A percentile compares a stretch with the other conserved stretches of the same genome.
These are phyloP conservation scores for Micractinium conductrix DNA, from an alignment of 139 green algal genomes.

Conservation along the genomic window DNA sequence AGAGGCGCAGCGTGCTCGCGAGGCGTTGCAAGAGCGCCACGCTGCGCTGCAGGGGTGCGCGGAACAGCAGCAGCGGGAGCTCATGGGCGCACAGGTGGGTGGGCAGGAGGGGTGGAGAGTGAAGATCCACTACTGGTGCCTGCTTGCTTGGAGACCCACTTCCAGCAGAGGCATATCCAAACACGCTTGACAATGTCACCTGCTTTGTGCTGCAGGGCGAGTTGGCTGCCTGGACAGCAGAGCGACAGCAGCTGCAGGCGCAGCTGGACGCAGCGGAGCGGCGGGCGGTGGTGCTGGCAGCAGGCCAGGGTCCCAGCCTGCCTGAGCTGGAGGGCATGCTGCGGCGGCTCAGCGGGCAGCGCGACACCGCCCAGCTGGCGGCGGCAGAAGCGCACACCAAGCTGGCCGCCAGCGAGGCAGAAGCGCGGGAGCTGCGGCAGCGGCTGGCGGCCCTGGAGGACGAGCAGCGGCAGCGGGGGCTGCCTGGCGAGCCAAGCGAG, in stretches of 20 bases:
- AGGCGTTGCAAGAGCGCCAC: slow-evolving; percentile 40
- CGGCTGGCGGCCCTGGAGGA: neutral
- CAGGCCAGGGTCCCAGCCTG: slow-evolving; percentile 61
- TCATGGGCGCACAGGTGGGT: slow-evolving; percentile 28
- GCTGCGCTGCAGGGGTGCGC: slow-evolving; percentile 38
- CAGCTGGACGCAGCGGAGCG: slow-evolving; percentile 45
- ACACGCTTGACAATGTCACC: too few relatives aligned
- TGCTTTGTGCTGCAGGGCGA: slow-evolving; percentile 39
- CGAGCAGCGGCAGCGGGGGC: neutral
- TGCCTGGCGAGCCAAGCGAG: neutral
- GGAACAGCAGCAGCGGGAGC: slow-evolving; percentile 47
- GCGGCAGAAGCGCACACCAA: slow-evolving; percentile 3
- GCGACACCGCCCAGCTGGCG: neutral
- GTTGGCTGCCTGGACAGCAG: neutral
- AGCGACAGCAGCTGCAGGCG: slow-evolving; percentile 6
- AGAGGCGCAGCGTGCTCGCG: neutral
- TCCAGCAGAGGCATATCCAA: too few relatives aligned
- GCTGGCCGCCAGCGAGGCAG: slow-evolving; percentile 54
- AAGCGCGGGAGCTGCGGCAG: slow-evolving; percentile 53
- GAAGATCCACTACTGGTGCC: too few relatives aligned
- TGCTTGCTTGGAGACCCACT: too few relatives aligned
- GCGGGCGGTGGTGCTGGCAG: slow-evolving; percentile 7
- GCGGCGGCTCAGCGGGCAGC: slow-evolving; percentile 3
- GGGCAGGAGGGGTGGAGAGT: too few relatives aligned
- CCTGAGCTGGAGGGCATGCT: slow-evolving; percentile 40